Evolutionary conservation across 768 basidiomycete genomes (phyloP).

Genomic region (Tylopilus subfusipes): DNA sequence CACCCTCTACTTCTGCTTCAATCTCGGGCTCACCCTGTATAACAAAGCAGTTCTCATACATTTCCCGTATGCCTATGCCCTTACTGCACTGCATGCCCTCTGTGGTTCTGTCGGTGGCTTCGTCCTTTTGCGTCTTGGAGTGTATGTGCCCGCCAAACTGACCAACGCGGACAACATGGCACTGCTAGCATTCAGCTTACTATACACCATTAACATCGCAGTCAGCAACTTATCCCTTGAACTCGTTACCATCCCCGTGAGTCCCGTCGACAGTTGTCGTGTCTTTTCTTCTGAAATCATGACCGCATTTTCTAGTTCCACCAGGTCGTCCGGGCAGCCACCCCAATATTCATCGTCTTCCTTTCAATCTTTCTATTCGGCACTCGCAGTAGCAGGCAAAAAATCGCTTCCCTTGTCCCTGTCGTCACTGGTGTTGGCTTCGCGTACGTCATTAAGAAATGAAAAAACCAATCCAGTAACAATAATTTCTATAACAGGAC

Average conservation of each 20-base stretch:
- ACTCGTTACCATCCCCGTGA: slow-evolving; percentile 84
- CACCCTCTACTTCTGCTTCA: slow-evolving; percentile 81
- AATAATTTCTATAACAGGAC: slow-evolving; percentile 51
- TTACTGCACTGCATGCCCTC: slow-evolving; percentile 89
- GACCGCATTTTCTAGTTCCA: slow-evolving; percentile 66
- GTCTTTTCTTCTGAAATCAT: not conserved
- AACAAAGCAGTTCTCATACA: slow-evolving; percentile 91
- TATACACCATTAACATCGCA: slow-evolving; percentile 93
- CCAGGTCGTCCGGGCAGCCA: slow-evolving; percentile 90
- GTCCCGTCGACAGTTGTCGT: slow-evolving; percentile 28
- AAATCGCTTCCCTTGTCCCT: slow-evolving; percentile 72
- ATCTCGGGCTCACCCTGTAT: slow-evolving; percentile 88
- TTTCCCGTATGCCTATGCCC: slow-evolving; percentile 95
- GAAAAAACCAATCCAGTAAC: not conserved
- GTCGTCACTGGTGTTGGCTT: slow-evolving; percentile 89
- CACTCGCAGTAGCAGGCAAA: slow-evolving; percentile 53
- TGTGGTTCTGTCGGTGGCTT: slow-evolving; percentile 82
- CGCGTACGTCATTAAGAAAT: slow-evolving; percentile 47
- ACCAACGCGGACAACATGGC: slow-evolving; percentile 51
- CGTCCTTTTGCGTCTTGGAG: slow-evolving; percentile 52
- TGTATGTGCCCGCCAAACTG: slow-evolving; percentile 57
- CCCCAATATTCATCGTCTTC: slow-evolving; percentile 88
- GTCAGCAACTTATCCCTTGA: slow-evolving; percentile 90
- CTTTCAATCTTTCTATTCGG: slow-evolving; percentile 71
- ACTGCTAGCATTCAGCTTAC: slow-evolving; percentile 76